Percentiles rank a stretch among this genome's conserved stretches.
phyloP scores from a whole-genome alignment of 441 rosid species.

The Adansonia grandidieri region DNA sequence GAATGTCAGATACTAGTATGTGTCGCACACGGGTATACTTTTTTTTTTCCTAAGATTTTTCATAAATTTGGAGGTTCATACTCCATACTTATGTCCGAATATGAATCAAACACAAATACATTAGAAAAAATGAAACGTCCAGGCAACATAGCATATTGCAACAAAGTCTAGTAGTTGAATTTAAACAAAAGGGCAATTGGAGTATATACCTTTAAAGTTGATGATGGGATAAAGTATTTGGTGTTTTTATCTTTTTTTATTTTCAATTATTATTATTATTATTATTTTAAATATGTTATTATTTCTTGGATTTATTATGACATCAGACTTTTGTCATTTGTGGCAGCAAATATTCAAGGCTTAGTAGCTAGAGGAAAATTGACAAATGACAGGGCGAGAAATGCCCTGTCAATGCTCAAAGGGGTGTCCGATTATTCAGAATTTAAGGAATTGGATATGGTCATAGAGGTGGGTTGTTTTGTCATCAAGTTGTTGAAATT shows the following conservation, averaged over 20 bases:
- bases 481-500: constrained; percentile 15
- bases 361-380: constrained; percentile 75
- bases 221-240: background rate
- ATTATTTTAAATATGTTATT: background rate
- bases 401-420: constrained; percentile 75
- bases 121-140: too few species aligned
- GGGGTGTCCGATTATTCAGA: constrained; percentile 83
- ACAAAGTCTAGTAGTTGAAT: background rate
- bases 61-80: background rate
- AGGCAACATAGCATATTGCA: background rate
- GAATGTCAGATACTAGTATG: too few species aligned
- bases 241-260: background rate
- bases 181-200: background rate
- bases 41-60: background rate
- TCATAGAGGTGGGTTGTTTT: constrained; percentile 69
- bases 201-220: background rate
- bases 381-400: constrained; percentile 62
- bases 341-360: constrained; percentile 74
- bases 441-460: constrained; percentile 89
- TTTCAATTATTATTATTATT: too few species aligned
- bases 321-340: too few species aligned
- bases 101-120: background rate
- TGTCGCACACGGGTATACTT: too few species aligned
- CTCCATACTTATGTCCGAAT: background rate
- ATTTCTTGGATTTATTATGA: background rate